A percentile compares a stretch with the other conserved stretches of the same genome.
Evolutionary conservation across 2,329 filamentous ascomycete species (phyloP).

Genomic region (Hymenoscyphus fructigenus): DNA sequence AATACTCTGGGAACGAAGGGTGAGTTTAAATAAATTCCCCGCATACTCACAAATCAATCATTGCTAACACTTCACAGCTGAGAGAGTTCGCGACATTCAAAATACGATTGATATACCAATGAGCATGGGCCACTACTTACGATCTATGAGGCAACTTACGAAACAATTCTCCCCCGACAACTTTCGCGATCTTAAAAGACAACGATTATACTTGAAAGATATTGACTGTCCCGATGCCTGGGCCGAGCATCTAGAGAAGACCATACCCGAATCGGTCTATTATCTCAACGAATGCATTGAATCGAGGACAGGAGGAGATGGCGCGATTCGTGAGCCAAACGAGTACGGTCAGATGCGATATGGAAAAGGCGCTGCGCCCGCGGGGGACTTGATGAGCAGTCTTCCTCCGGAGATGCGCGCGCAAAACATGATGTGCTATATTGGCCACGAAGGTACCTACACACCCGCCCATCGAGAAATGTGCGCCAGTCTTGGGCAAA

Average conservation of each 20-base stretch:
- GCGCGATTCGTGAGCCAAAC: slow-evolving; percentile 48
- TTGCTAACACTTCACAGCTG: slow-evolving; percentile 53
- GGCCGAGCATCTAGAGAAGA: slow-evolving; percentile 73
- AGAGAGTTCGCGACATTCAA: slow-evolving; percentile 79
- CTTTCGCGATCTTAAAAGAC: slow-evolving; percentile 74
- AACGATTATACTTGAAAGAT: slow-evolving; percentile 93
- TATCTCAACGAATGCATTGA: slow-evolving; percentile 84
- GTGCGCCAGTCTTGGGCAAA: slow-evolving; percentile 94
- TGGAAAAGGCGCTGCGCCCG: slow-evolving; percentile 54
- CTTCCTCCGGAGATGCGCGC: slow-evolving; percentile 84
- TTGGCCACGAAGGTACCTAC: slow-evolving; percentile 95
- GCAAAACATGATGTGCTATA: slow-evolving; percentile 97
- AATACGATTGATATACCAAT: slow-evolving; percentile 74
- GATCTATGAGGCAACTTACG: slow-evolving; percentile 79
- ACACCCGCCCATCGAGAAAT: slow-evolving; percentile 95
- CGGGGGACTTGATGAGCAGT: slow-evolving; percentile 93
- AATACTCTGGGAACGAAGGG: slow-evolving; percentile 76
- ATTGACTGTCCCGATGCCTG: slow-evolving; percentile 91
- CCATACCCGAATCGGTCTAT: slow-evolving; percentile 79
- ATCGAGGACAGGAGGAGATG: slow-evolving; percentile 51
- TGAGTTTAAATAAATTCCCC: slow-evolving; percentile 41
- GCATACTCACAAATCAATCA: too few species aligned
- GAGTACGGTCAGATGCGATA: slow-evolving; percentile 42
- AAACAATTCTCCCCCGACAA: slow-evolving; percentile 77
- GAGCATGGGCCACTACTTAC: slow-evolving; percentile 86